phyloP scores from a whole-genome alignment of 2,329 filamentous ascomycete genomes.

The Fusarium penzigii region DNA sequence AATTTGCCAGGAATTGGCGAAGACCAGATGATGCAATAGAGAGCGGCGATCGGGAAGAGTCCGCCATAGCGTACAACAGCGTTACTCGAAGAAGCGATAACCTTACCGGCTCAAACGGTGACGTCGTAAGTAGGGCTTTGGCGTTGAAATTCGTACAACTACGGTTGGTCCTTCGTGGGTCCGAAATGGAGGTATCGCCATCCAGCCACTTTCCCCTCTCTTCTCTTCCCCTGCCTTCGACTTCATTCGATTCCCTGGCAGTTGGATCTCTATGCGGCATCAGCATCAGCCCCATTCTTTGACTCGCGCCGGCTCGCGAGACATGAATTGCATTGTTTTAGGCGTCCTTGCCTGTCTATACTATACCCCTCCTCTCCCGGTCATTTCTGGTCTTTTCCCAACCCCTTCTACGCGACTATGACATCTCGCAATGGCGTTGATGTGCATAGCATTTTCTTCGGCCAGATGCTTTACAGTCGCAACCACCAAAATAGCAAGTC shows the following conservation, averaged over 20 bases:
- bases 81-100: not conserved
- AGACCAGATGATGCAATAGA: conserved; percentile 42
- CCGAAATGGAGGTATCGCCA: not conserved
- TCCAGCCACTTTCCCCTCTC: not conserved
- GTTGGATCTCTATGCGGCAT: not conserved
- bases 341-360: conserved; percentile 22
- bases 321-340: conserved; percentile 7
- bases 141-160: not conserved
- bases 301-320: conserved; percentile 20
- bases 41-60: not conserved
- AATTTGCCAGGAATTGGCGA: conserved; percentile 47
- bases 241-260: not conserved
- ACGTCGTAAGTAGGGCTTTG: not conserved
- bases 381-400: conserved; percentile 3
- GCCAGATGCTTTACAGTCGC: not conserved
- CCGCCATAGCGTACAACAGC: not conserved
- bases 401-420: conserved; percentile 3
- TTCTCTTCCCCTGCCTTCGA: not conserved
- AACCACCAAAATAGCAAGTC: not conserved
- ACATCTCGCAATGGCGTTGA: conserved; percentile 10
- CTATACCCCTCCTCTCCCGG: conserved; percentile 5
- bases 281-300: conserved; percentile 1
- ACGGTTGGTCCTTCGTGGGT: not conserved
- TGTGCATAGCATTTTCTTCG: not conserved
- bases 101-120: not conserved